phyloP scores from a whole-genome alignment of 2,329 filamentous ascomycete genomes.

The Neobulgaria alba region DNA sequence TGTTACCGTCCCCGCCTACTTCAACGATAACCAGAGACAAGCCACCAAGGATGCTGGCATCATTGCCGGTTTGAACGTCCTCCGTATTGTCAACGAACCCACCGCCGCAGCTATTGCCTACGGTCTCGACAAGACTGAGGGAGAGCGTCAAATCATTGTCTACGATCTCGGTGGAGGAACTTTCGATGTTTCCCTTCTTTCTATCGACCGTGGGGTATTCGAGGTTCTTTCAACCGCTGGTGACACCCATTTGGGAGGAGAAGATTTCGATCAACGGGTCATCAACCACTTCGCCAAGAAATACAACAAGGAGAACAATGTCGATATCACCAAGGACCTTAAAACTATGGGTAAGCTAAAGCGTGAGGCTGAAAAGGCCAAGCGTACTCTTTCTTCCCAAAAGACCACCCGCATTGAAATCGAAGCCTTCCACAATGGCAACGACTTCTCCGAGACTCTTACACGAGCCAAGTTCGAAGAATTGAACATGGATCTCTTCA shows the following conservation, averaged over 20 bases:
- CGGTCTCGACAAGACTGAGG: conserved; percentile 78
- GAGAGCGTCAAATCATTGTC: conserved; percentile 82
- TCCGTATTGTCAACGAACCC: conserved; percentile 94
- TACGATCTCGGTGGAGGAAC: conserved; percentile 93
- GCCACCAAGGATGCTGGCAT: conserved; percentile 91
- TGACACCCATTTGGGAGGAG: conserved; percentile 96
- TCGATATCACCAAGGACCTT: conserved; percentile 86
- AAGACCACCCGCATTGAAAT: conserved; percentile 94
- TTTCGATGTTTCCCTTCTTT: conserved; percentile 89
- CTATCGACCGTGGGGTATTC: conserved; percentile 86
- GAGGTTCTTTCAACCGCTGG: conserved; percentile 90
- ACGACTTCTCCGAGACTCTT: conserved; percentile 96
- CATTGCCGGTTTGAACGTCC: conserved; percentile 88
- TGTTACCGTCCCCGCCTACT: conserved; percentile 93
- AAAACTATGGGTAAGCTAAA: conserved; percentile 99
- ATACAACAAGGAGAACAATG: conserved; percentile 97
- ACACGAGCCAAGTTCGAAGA: conserved; percentile 99
- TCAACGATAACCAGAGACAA: conserved; percentile 97
- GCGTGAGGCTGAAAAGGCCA: conserved; percentile 99
- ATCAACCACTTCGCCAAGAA: conserved; percentile 94
- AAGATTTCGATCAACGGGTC: conserved; percentile 97
- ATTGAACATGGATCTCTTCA: conserved; percentile 97
- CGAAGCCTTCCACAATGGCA: conserved; percentile 91
- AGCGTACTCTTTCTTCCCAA: conserved; percentile 92
- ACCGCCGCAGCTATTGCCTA: conserved; percentile 94